Percentiles rank a stretch among this genome's conserved stretches.
phyloP scores from a whole-genome alignment of 176 grass and related monocot species.

The Ampelocalamus luodianensis region DNA sequence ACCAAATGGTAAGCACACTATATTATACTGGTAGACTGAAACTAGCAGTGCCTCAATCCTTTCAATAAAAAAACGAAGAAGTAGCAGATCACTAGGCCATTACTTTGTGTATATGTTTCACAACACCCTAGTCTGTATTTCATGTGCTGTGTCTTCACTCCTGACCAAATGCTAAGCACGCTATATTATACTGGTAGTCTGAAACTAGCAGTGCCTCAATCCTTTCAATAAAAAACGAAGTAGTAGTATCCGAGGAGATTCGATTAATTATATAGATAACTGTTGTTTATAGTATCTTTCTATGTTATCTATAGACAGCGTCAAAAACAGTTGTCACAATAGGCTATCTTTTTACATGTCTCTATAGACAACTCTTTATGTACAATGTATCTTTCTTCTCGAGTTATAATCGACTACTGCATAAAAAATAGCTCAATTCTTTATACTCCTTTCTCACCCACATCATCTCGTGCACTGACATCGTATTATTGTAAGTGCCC shows the following conservation, averaged over 20 bases:
- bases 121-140: not conserved
- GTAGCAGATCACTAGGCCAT: not conserved
- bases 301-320: too few relatives aligned
- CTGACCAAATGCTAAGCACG: not conserved
- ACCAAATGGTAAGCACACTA: not conserved
- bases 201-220: not conserved
- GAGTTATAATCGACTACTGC: too few relatives aligned
- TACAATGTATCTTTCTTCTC: too few relatives aligned
- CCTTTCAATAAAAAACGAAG: not conserved
- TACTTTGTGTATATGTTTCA: conserved; percentile 1
- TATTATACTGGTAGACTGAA: conserved; percentile 27
- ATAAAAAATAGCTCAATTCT: too few relatives aligned
- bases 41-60: not conserved
- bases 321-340: too few relatives aligned
- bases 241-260: conserved; percentile 34
- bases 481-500: too few relatives aligned
- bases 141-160: not conserved
- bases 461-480: too few relatives aligned
- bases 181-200: conserved; percentile 13
- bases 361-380: too few relatives aligned
- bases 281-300: too few relatives aligned
- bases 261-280: not conserved
- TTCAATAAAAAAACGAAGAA: not conserved
- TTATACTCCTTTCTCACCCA: too few relatives aligned
- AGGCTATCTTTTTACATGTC: too few relatives aligned